phyloP scores from a whole-genome alignment of 1,284 basidiomycete genomes.

The Tylopilus sp. region DNA sequence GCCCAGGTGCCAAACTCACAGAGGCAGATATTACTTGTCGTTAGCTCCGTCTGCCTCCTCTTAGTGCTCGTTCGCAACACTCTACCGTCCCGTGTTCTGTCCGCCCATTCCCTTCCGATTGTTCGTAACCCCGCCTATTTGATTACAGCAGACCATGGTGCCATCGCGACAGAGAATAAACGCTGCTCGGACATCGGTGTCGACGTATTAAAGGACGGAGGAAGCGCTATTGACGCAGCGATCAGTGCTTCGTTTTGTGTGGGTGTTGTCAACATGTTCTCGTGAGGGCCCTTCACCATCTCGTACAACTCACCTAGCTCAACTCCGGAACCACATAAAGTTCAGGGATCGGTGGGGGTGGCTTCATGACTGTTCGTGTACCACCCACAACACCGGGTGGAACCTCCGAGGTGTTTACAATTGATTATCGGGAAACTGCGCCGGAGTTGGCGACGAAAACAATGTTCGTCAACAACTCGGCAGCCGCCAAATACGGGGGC shows the following conservation, averaged over 20 bases:
- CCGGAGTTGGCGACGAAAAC: constrained; percentile 72
- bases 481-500: constrained; percentile 72
- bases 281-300: constrained; percentile 53
- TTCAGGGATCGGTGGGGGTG: constrained; percentile 89
- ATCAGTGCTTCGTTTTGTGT: constrained; percentile 82
- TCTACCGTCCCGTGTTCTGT: constrained; percentile 4
- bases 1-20: constrained; percentile 14
- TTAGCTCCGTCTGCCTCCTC: constrained; percentile 30
- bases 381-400: constrained; percentile 57
- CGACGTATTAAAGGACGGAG: constrained; percentile 76
- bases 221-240: constrained; percentile 90
- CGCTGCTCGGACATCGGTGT: constrained; percentile 87
- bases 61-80: constrained; percentile 20
- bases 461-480: constrained; percentile 72
- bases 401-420: constrained; percentile 69
- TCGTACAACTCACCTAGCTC: not conserved
- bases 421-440: constrained; percentile 91
- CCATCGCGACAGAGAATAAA: constrained; percentile 86
- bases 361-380: constrained; percentile 88
- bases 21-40: constrained; percentile 25
- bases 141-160: constrained; percentile 74
- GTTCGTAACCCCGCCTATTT: constrained; percentile 74
- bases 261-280: constrained; percentile 90
- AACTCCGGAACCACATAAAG: constrained; percentile 46
- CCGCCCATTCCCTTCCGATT: constrained; percentile 19